Evolutionary conservation across 225 moss, liverwort and hornwort species (phyloP).

Genomic region (Lunularia cruciata): DNA sequence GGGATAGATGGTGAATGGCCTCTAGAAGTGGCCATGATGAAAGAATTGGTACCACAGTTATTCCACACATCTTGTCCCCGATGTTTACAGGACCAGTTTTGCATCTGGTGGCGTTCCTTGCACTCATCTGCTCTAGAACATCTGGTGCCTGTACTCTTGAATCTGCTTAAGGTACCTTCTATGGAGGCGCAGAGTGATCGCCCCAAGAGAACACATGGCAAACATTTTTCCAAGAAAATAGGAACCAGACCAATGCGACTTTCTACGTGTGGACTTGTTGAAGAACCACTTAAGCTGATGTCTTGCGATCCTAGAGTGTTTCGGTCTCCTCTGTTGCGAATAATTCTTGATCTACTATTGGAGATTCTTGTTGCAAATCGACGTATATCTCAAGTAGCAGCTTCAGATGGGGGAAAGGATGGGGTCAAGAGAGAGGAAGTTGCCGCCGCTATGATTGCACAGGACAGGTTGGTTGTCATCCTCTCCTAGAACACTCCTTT

Average conservation of each 20-base stretch:
- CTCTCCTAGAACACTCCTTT: too few relatives aligned
- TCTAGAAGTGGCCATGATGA: slow-evolving; percentile 68
- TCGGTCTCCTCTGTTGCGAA: slow-evolving; percentile 68
- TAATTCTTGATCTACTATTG: slow-evolving; percentile 71
- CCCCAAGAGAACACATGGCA: slow-evolving; percentile 12
- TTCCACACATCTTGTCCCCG: slow-evolving; percentile 65
- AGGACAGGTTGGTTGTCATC: slow-evolving; percentile 64
- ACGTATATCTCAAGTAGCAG: slow-evolving; percentile 72
- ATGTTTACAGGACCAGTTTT: slow-evolving; percentile 79
- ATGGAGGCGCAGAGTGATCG: slow-evolving; percentile 28
- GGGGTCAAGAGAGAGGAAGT: slow-evolving; percentile 93
- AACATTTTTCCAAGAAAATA: slow-evolving; percentile 39
- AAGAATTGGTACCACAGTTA: slow-evolving; percentile 73
- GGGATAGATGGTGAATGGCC: slow-evolving; percentile 62
- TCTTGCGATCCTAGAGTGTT: slow-evolving; percentile 72
- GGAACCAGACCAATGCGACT: slow-evolving; percentile 51
- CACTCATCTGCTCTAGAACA: slow-evolving; percentile 67
- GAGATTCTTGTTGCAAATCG: slow-evolving; percentile 80
- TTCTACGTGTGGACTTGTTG: slow-evolving; percentile 66
- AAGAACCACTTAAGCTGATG: slow-evolving; percentile 79
- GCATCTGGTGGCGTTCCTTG: slow-evolving; percentile 79
- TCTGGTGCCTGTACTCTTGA: slow-evolving; percentile 73
- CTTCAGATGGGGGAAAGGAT: slow-evolving; percentile 75
- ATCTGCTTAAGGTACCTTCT: slow-evolving; percentile 57
- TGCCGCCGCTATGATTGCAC: slow-evolving; percentile 69